Conservation (phyloP, 2,329 filamentous ascomycete genomes). For the Onygenales sp. region DNA sequence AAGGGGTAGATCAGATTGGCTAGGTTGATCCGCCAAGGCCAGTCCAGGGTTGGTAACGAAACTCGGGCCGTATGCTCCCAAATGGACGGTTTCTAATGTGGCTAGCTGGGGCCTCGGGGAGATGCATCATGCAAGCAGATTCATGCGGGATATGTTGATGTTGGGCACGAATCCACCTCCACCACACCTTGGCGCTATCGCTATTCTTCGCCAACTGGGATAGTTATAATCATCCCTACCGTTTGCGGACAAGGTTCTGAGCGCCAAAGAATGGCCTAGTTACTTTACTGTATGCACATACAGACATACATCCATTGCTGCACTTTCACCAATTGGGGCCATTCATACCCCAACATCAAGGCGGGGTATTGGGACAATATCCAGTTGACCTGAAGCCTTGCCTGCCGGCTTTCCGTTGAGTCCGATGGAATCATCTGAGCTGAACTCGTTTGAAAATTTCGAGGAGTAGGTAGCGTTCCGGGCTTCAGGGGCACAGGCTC, state of each 20-base stretch:
- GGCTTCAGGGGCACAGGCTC: too few relatives aligned
- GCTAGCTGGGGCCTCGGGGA: background rate
- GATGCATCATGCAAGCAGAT: too few relatives aligned
- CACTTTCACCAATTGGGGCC: too few relatives aligned
- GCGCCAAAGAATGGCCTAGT: background rate
- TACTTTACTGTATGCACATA: background rate
- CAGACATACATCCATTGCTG: too few relatives aligned
- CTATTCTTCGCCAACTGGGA: background rate
- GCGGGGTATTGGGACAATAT: background rate
- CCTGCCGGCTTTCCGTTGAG: too few relatives aligned
- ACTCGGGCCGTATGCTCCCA: background rate
- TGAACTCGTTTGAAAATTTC: background rate
- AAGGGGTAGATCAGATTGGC: too few relatives aligned
- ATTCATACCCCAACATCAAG: background rate
- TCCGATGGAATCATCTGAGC: background rate
- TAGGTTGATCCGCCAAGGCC: too few relatives aligned
- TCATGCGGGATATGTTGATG: too few relatives aligned
- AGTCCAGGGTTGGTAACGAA: background rate
- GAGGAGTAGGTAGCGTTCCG: background rate
- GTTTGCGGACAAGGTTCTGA: background rate
- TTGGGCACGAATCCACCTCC: background rate
- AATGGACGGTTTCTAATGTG: background rate
- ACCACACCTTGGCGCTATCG: background rate
- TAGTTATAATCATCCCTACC: background rate
- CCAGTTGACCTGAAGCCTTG: background rate